Conservation (phyloP, 2,329 filamentous ascomycete genomes). For the Trichoderma atrobrunneum region DNA sequence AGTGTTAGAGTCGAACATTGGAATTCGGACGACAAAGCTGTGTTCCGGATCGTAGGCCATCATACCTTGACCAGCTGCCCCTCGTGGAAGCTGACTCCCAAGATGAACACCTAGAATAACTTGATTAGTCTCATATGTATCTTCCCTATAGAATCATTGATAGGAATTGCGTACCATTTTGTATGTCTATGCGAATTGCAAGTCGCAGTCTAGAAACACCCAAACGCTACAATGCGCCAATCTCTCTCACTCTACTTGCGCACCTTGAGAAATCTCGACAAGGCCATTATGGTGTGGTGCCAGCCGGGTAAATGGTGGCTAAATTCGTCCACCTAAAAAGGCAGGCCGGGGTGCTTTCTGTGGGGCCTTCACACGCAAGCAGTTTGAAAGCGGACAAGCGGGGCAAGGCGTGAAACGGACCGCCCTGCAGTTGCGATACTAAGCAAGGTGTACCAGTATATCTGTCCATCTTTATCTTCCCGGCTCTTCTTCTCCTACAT, state of each 20-base stretch:
- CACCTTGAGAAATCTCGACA: neutral
- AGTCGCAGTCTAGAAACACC: neutral
- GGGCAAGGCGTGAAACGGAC: slow-evolving; percentile 24
- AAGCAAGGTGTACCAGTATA: slow-evolving; percentile 17
- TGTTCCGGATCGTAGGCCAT: neutral
- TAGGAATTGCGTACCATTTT: neutral
- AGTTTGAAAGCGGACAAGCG: slow-evolving; percentile 16
- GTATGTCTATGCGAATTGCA: neutral
- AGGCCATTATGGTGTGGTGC: neutral
- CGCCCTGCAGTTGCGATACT: neutral
- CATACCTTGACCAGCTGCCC: slow-evolving; percentile 76
- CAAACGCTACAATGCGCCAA: neutral
- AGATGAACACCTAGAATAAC: slow-evolving; percentile 71
- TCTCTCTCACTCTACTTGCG: neutral
- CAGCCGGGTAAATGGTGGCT: neutral
- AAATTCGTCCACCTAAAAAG: neutral
- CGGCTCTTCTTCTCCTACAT: neutral
- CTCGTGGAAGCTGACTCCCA: slow-evolving; percentile 84
- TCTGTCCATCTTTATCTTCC: slow-evolving; percentile 20
- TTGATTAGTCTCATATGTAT: neutral
- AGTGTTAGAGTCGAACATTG: neutral
- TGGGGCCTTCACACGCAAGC: neutral
- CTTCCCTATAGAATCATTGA: fast-evolving
- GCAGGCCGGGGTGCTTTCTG: neutral
- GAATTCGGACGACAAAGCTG: neutral